A percentile compares a stretch with the other conserved stretches of the same genome.
Evolutionary conservation across 2,329 filamentous ascomycete genomes (phyloP).

Genomic region (Sarocladiaceae sp.): DNA sequence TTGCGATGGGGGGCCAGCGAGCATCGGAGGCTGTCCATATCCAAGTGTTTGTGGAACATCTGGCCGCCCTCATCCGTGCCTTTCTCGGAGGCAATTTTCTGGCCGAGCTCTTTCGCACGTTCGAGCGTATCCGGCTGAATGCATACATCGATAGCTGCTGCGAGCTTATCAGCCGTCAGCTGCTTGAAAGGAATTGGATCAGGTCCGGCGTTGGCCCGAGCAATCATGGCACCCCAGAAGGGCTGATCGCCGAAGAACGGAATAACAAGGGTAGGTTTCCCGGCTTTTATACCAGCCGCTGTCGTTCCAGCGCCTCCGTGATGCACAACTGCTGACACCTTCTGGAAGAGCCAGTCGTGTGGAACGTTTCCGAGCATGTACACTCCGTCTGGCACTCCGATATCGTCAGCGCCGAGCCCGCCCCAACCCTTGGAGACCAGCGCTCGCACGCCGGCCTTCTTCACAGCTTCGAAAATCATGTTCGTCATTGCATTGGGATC

Average conservation of each 20-base stretch:
- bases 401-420: constrained; percentile 68
- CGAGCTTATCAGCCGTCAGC: constrained; percentile 62
- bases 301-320: constrained; percentile 88
- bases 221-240: constrained; percentile 78
- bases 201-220: constrained; percentile 67
- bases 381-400: constrained; percentile 68
- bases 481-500: constrained; percentile 67
- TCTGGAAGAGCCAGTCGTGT: constrained; percentile 85
- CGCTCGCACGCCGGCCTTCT: constrained; percentile 65
- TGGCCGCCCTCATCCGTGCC: constrained; percentile 60
- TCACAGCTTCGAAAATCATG: constrained; percentile 68
- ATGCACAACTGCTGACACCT: constrained; percentile 77
- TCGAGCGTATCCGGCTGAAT: constrained; percentile 55
- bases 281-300: constrained; percentile 76
- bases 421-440: constrained; percentile 88
- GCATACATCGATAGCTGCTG: constrained; percentile 58
- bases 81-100: constrained; percentile 62
- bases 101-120: constrained; percentile 54
- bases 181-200: constrained; percentile 65
- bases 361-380: constrained; percentile 83
- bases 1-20: constrained; percentile 61
- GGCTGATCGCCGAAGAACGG: constrained; percentile 86
- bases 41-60: constrained; percentile 68
- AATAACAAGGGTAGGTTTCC: constrained; percentile 76
- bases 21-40: constrained; percentile 65